Evolutionary conservation across 768 basidiomycete species (phyloP), one percentile per base, ranked within the genome.

Genomic region (Suillus plorans): DNA sequence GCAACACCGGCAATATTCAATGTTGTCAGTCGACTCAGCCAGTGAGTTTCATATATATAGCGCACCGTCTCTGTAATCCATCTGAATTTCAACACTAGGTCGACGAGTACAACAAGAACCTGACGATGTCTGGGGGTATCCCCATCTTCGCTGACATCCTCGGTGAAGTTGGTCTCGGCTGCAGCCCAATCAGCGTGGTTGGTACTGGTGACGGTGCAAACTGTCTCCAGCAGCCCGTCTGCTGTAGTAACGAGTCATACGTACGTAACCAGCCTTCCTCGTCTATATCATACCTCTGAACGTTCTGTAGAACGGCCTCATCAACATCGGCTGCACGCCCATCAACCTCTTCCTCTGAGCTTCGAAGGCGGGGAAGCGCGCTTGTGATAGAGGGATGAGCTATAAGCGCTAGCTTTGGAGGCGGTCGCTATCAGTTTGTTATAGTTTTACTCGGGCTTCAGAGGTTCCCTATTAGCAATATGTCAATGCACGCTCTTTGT

Each of bases 141-240:
- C 59, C 62, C 20, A 59, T 60, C 45, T 39, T 62, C 60, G 70
- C 67, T 47, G 45, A 72, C 28, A 61, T 63, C n/a, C 28, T 68
- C 4, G 73, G 73, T 49, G 66, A 41, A 25, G 56, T 74, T n/a
- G 75, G 68, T 9, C 53, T 76, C 63, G 37, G 61, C 64, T 74
- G 73, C 52, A 66, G 34, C 28, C 75, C 73, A 16, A 10, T 76
- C 59, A 63, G 63, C 20, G 45, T 69, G 9, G 16, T 50, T 14
- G 75, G 75, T 3, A 63, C 55, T 3, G 75, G 71, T 37, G 34
- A 71, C 18, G 61, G 59, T 13, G 64, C 75, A 5, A 4, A 3
- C 25, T 74, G 73, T 37, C 47, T 67, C 39, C 65, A 74, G 25
- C 66, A 76, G 59, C 73, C 73, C 45, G 67, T 76, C 25, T 74